Conservation (phyloP, 352 stramenopile species). For the Phytopythium ostracodes region DNA sequence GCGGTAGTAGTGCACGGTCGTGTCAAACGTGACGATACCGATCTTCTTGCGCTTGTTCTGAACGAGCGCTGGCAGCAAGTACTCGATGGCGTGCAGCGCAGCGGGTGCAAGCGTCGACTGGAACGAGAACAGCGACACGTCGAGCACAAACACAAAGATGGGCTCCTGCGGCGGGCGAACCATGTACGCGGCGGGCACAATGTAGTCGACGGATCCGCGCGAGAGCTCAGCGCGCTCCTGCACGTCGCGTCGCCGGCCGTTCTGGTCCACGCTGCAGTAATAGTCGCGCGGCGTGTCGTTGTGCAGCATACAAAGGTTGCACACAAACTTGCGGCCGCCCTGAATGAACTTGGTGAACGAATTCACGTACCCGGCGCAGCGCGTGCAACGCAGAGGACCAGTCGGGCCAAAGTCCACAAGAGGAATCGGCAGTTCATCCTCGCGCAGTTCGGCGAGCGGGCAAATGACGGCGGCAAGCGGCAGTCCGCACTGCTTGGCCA, state of each 20-base stretch:
- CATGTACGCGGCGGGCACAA: conserved; percentile 80
- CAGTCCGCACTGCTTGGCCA: conserved; percentile 74
- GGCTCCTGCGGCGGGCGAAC: conserved; percentile 77
- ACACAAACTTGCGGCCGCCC: conserved; percentile 81
- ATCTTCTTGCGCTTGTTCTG: conserved; percentile 86
- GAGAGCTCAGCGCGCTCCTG: conserved; percentile 77
- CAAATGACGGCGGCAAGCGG: conserved; percentile 81
- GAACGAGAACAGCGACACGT: conserved; percentile 84
- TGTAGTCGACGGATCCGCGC: conserved; percentile 82
- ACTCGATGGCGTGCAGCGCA: conserved; percentile 72
- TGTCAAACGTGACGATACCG: conserved; percentile 87
- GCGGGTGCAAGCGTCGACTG: conserved; percentile 62
- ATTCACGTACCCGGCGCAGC: conserved; percentile 86
- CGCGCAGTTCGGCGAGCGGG: conserved; percentile 74
- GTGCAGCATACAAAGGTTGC: conserved; percentile 84
- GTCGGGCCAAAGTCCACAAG: conserved; percentile 83
- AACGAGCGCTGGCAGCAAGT: conserved; percentile 65
- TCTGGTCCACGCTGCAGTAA: conserved; percentile 86
- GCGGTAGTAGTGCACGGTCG: conserved; percentile 81
- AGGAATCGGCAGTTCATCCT: conserved; percentile 79
- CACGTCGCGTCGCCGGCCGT: conserved; percentile 75
- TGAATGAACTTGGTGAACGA: conserved; percentile 87
- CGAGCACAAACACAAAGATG: conserved; percentile 86
- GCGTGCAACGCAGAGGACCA: conserved; percentile 78
- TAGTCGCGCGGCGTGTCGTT: conserved; percentile 86